Conservation (phyloP, 2,329 filamentous ascomycete species). For the Cercospora sesami region DNA sequence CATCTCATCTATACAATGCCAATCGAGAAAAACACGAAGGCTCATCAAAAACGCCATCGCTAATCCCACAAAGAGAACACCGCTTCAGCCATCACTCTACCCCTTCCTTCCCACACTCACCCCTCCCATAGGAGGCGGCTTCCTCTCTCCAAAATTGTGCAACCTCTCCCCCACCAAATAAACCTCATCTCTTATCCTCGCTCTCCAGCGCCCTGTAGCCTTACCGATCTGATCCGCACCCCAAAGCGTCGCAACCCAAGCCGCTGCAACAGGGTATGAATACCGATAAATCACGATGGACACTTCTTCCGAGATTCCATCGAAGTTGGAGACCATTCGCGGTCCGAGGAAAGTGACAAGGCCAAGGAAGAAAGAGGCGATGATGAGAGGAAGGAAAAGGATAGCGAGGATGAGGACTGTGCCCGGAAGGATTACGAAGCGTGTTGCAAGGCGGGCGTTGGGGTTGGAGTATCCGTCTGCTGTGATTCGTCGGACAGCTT, state of each 20-base stretch:
- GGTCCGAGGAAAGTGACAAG: constrained; percentile 10
- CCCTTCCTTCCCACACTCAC: constrained; percentile 37
- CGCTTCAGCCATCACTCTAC: constrained; percentile 11
- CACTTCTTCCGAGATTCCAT: neutral
- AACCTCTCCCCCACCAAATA: constrained; percentile 92
- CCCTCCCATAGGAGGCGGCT: constrained; percentile 36
- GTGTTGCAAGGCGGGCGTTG: constrained; percentile 74
- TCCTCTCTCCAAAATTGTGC: constrained; percentile 82
- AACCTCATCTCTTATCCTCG: constrained; percentile 85
- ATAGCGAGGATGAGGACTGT: constrained; percentile 62
- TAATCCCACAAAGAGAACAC: constrained; percentile 8
- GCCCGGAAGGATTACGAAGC: constrained; percentile 80
- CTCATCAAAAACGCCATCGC: constrained; percentile 11
- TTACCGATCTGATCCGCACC: constrained; percentile 43
- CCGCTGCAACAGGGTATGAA: constrained; percentile 65
- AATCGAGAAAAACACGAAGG: neutral
- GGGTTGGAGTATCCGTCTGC: constrained; percentile 73
- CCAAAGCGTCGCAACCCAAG: constrained; percentile 16
- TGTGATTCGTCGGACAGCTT: constrained; percentile 70
- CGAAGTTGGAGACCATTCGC: constrained; percentile 9
- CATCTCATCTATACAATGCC: neutral
- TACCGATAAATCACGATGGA: constrained; percentile 58
- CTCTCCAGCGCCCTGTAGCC: constrained; percentile 73
- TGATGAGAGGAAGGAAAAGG: constrained; percentile 62
- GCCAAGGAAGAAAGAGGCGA: constrained; percentile 57